Base-by-base conservation (phyloP, 2,329 filamentous ascomycete genomes). In the Arthroderma sp. region DNA sequence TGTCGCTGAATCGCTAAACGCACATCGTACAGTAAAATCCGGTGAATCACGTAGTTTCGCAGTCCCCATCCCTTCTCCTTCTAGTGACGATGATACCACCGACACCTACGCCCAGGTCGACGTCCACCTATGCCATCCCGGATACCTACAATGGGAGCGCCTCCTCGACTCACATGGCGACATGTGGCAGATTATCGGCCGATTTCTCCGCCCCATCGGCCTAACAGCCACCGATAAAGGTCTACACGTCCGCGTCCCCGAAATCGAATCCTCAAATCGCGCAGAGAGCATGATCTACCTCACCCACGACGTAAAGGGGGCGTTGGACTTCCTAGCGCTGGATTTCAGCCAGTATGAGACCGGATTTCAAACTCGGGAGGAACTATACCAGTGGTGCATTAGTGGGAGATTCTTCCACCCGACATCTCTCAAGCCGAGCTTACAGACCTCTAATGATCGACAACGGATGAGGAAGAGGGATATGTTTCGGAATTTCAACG, bases 401-500 rank as follows among this genome's bases (percentile, higher is more conserved):
- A 36, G 36, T 27, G 43, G 36, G 29, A 45, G 28, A 28, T 45
- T 22, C 29, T 45, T 34, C n/a, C 37, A 40, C 29, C 11, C 15
- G 5, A 3, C 8, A 4, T 36, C 43, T 6, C 5, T 40, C n/a
- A 9, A 33, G 5, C 29, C 28, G 8, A 38, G 8, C 8, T 3
- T 9, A 5, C 27, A 43, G 5, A 40, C 43, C 8, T 22, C 43
- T 3, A 40, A 40, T 28, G 43, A 45, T 15, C 43, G 43, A 10
- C 43, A 40, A 29, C 38, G 43, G 32, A 34, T 10, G 36, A 45
- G n/a, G 22, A 45, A 40, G 37, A 32, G 43, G 29, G 7, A 11
- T 4, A 45, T 45, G 43, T 45, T 40, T 34, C 36, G n/a, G 29
- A 45, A 39, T n/a, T 45, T 45, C 22, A 28, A 39, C 22, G 43